Conservation (phyloP, 2,329 filamentous ascomycete species). For the Mariannaea elegans region DNA sequence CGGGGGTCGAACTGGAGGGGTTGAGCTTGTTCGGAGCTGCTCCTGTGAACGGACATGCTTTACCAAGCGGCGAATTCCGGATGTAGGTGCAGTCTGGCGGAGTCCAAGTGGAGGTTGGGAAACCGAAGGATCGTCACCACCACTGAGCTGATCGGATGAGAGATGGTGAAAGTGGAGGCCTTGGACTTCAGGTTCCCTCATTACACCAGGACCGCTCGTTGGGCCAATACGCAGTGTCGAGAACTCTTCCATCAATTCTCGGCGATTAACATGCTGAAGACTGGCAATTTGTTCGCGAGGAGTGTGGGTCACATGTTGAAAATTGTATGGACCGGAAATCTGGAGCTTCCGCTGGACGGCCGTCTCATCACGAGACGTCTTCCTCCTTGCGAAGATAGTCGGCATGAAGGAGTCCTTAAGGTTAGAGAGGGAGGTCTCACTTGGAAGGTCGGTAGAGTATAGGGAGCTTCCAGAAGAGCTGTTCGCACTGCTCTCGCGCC, state of each 20-base stretch:
- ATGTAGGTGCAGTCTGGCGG: slow-evolving; percentile 34
- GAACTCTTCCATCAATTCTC: slow-evolving; percentile 55
- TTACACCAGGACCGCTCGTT: slow-evolving; percentile 21
- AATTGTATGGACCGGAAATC: slow-evolving; percentile 73
- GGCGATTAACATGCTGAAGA: slow-evolving; percentile 50
- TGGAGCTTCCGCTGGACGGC: slow-evolving; percentile 52
- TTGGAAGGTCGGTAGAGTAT: slow-evolving; percentile 54
- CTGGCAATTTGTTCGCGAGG: slow-evolving; percentile 58
- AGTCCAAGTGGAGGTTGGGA: slow-evolving; percentile 17
- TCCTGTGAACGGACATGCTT: slow-evolving; percentile 60
- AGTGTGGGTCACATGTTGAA: slow-evolving; percentile 71
- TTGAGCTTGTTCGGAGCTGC: slow-evolving; percentile 57
- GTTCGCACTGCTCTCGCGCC: slow-evolving; percentile 59
- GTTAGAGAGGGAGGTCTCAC: slow-evolving; percentile 45
- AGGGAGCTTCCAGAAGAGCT: slow-evolving; percentile 59
- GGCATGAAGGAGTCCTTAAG: slow-evolving; percentile 58
- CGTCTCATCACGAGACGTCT: slow-evolving; percentile 48
- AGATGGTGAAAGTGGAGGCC: slow-evolving; percentile 58
- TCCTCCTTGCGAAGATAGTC: slow-evolving; percentile 61
- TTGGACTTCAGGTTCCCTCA: slow-evolving; percentile 45
- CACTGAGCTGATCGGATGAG: slow-evolving; percentile 43
- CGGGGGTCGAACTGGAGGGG: slow-evolving; percentile 56
- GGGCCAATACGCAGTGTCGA: slow-evolving; percentile 49
- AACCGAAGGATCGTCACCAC: slow-evolving; percentile 23
- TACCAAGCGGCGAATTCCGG: slow-evolving; percentile 47